phyloP scores from a whole-genome alignment of 2,329 filamentous ascomycete genomes.

The Beauveria sp. region DNA sequence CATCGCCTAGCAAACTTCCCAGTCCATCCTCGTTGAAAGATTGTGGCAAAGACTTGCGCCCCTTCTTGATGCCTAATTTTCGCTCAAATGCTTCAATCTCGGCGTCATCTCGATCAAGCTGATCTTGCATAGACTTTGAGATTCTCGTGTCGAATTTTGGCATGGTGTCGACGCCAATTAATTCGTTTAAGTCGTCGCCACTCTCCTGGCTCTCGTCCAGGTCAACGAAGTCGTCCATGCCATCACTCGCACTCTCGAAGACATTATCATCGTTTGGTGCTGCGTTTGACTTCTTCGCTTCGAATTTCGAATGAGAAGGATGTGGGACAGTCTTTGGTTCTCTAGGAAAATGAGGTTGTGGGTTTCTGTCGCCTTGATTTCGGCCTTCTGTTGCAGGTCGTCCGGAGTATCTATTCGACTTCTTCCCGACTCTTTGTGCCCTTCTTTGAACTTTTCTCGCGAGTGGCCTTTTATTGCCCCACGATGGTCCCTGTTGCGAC shows the following conservation, averaged over 20 bases:
- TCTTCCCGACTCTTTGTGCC: constrained; percentile 56
- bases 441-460: constrained; percentile 60
- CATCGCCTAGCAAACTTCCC: constrained; percentile 65
- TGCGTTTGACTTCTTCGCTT: background rate
- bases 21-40: constrained; percentile 76
- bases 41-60: constrained; percentile 65
- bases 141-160: constrained; percentile 20
- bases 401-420: constrained; percentile 28
- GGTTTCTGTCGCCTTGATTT: constrained; percentile 13
- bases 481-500: constrained; percentile 13
- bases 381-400: constrained; percentile 11
- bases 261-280: constrained; percentile 1
- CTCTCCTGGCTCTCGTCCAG: constrained; percentile 17
- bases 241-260: background rate
- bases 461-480: constrained; percentile 14
- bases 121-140: constrained; percentile 44
- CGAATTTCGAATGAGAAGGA: background rate
- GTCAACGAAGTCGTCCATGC: constrained; percentile 7
- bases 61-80: constrained; percentile 72
- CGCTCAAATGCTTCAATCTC: constrained; percentile 85
- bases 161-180: constrained; percentile 17
- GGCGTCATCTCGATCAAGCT: constrained; percentile 72
- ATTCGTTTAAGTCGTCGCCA: constrained; percentile 18
- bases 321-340: constrained; percentile 1
- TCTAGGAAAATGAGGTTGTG: background rate